Evolutionary conservation across 2,329 filamentous ascomycete genomes (phyloP), one percentile per base, ranked within the genome.

Genomic region (Trichoderma guizhouense): DNA sequence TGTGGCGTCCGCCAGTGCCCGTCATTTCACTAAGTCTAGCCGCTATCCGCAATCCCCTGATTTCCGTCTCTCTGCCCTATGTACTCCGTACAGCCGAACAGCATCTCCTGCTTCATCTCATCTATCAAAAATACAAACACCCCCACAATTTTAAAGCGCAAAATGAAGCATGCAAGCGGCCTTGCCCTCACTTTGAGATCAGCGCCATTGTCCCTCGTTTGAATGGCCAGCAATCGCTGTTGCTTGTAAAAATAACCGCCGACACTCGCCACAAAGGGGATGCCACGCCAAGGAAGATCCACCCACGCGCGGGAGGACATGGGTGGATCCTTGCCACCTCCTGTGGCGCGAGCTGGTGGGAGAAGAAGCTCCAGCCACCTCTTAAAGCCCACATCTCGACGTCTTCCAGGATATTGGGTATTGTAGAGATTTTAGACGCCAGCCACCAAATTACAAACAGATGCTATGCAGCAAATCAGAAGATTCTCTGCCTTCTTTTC

Each of bases 341-440:
- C 71, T 76, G 75, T 76, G 75, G 75, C 75, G 74, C 71, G 73
- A 76, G 75, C 74, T 75, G 39, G 55, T 58, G 57, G 72, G 26
- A 26, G n/a, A 39, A 58, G 30, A 36, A 75, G 75, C 74, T 76
- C 72, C 72, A 76, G 75, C 75, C 75, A 76, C 75, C 71, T 7
- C 36, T 58, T 28, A 21, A 32, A 43, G 5, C 28, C 26, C 43
- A 4, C 30, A 24, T 32, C 15, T 11, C 8, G 12, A 67, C 64
- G 24, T 51, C 43, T 51, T 51, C n/a, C 9, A 47, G 43, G 43
- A 9, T 47, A 47, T n/a, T 5, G 5, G 9, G 18, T 34, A 34
- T 1, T 36, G 34, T 36, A 51, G n/a, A 51, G 43, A 24, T 34
- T 24, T 47, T 26, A 47, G 24, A 69, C 55, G 39, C 32, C 63